Evolutionary conservation across 352 stramenopile species (phyloP), one percentile per base, ranked within the genome.

Genomic region (Globisporangium cystogenes): DNA sequence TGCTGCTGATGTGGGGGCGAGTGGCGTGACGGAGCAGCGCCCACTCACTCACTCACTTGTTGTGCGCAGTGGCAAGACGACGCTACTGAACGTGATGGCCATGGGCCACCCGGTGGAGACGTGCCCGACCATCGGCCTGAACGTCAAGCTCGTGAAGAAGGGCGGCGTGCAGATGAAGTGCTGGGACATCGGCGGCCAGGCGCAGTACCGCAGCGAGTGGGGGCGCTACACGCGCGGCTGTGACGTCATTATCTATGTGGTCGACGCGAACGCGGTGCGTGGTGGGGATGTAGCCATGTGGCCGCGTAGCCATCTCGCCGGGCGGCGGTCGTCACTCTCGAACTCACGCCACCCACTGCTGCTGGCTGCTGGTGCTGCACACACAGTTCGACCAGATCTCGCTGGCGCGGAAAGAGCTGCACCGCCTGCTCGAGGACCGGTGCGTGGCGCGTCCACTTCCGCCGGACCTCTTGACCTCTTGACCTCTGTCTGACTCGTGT

Each of bases 221-320:
- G 87, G 88, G 29, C 77, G 89, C 47, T 98, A 98, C 72, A 97
- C 91, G 56, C 94, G 96, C 55, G 96, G 96, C 43, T 99, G 96
- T 73, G 95, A 99, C 73, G 96, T 99, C 54, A 98, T 99, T 70
- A 95, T 99, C 65, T 99, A 98, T 86, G 96, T 99, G 21, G 96
- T 99, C 1, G 96, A 99, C 59, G 92, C 95, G 42, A 96, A 97
- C 27, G 96, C 96, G 65, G 89, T 97, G 81, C 52, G 80, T 64
- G 60, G 37, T 42, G 39, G 24, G 42, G 21, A 12, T 39, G 35
- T 45, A 26, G 40, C 40, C 40, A 27, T 45, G 10, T 44, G 16
- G n/a, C 18, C 8, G 3, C 31, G 31, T 36, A 10, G 4, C 15
- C 36, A 20, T n/a, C 36, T 42, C 36, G 20, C 15, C 2, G 14